Evolutionary conservation across 2,329 filamentous ascomycete species (phyloP), one percentile per base, ranked within the genome.

Genomic region (Sclerotinia minor): DNA sequence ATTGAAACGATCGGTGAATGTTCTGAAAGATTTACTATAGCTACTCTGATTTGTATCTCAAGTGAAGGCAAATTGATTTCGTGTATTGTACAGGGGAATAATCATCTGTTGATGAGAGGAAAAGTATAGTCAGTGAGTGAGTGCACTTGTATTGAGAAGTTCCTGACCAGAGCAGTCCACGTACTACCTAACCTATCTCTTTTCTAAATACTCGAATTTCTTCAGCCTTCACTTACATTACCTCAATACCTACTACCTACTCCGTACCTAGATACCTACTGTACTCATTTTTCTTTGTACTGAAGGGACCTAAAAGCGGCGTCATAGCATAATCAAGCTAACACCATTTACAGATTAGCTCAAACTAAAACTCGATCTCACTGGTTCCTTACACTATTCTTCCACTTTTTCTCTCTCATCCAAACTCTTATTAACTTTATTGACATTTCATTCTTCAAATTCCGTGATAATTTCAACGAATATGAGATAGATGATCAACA

Each of bases 341-440:
- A 17, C 5, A 32, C 5, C 26, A 49, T 13, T 47, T 60, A 5
- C 17, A 47, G 58, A 24, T 60, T 60, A 60, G 58, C n/a, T 29
- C 2, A 35, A 9, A 24, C 17, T 1, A 35, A 11, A 0, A 6
- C 2, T 35, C 3, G 21, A 49, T 49, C 6, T 60, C 5, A 60
- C 47, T 60, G 58, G 58, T 17, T 60, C 41, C 41, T 8, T 17
- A 19, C 13, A 1, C 24, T n/a, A n/a, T 8, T 32, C 21, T 47
- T 45, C 41, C 57, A 47, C 57, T 60, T 60, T 47, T 54, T 45
- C 47, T 29, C 41, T 19, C 41, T 45, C 45, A 26, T 59, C 54
- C n/a, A 38, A 24, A 52, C 49, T 52, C 50, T n/a, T n/a, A n/a
- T n/a, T 52, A 15, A 11, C 15, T 19, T 41, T 45, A 41, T 41